These are phyloP conservation scores for Sporobolomyces pararoseus DNA, from an alignment of 768 basidiomycete species.

Conservation along the genomic window DNA sequence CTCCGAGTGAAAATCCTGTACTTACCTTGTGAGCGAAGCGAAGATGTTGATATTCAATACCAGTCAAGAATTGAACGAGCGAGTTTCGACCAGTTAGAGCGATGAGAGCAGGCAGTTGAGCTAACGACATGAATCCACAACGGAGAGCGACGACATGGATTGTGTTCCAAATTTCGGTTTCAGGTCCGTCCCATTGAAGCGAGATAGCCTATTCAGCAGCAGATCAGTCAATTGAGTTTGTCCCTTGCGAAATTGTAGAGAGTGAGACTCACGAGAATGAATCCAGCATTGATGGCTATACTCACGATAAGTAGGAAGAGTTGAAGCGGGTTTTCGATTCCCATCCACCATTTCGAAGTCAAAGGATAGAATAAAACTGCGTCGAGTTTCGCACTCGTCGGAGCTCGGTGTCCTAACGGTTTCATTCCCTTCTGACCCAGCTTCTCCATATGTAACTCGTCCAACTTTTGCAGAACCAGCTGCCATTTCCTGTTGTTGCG, in stretches of 20 bases:
- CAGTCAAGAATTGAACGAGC: slow-evolving; percentile 36
- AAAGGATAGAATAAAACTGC: slow-evolving; percentile 23
- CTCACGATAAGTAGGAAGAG: slow-evolving; percentile 26
- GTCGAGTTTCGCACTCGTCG: slow-evolving; percentile 20
- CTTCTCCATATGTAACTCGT: slow-evolving; percentile 22
- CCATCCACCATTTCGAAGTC: slow-evolving; percentile 12
- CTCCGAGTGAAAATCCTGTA: neutral
- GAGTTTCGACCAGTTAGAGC: slow-evolving; percentile 36
- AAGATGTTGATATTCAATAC: slow-evolving; percentile 35
- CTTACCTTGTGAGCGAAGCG: slow-evolving; percentile 34
- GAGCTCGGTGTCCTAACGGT: slow-evolving; percentile 22
- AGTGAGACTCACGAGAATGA: slow-evolving; percentile 25
- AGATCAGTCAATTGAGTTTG: neutral
- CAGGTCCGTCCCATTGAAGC: slow-evolving; percentile 5
- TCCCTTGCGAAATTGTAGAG: neutral
- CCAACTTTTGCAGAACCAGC: slow-evolving; percentile 23
- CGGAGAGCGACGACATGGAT: slow-evolving; percentile 34
- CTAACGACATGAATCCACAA: slow-evolving; percentile 36
- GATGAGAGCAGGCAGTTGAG: slow-evolving; percentile 33
- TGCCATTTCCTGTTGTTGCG: slow-evolving; percentile 25
- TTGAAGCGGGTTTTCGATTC: slow-evolving; percentile 30
- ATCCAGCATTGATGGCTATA: slow-evolving; percentile 30
- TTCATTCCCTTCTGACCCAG: slow-evolving; percentile 8
- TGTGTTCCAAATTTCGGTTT: slow-evolving; percentile 10
- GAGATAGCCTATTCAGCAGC: slow-evolving; percentile 1